Conservation (phyloP, 2,329 filamentous ascomycete genomes). For the Chaetomiaceae sp. region DNA sequence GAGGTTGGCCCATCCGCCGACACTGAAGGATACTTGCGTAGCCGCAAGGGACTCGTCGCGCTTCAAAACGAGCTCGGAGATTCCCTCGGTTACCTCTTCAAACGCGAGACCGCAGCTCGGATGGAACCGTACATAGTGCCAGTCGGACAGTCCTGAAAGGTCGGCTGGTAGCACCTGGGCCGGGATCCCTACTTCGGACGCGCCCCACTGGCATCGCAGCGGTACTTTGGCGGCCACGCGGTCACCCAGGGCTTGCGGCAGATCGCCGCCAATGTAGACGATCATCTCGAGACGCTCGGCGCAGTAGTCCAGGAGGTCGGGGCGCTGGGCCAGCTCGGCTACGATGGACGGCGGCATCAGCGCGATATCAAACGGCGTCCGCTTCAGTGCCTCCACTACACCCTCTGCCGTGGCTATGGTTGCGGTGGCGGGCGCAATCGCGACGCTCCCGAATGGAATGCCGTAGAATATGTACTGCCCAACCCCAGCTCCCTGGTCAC, state of each 20-base stretch:
- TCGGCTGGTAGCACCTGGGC: slow-evolving; percentile 18
- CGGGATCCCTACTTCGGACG: slow-evolving; percentile 28
- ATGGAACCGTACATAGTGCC: slow-evolving; percentile 31
- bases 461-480: slow-evolving; percentile 22
- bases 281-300: slow-evolving; percentile 27
- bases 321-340: slow-evolving; percentile 28
- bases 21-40: not conserved
- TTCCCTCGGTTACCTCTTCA: slow-evolving; percentile 17
- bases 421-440: slow-evolving; percentile 21
- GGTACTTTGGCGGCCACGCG: slow-evolving; percentile 29
- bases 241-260: slow-evolving; percentile 32
- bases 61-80: slow-evolving; percentile 24
- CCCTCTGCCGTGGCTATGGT: slow-evolving; percentile 26
- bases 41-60: slow-evolving; percentile 9
- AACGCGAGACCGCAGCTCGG: slow-evolving; percentile 25
- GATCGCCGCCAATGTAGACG: slow-evolving; percentile 32
- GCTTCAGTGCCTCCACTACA: slow-evolving; percentile 26
- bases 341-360: slow-evolving; percentile 33
- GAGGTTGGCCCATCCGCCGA: not conserved
- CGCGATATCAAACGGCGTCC: slow-evolving; percentile 28
- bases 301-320: slow-evolving; percentile 27
- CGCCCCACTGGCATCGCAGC: slow-evolving; percentile 31
- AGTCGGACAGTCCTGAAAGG: slow-evolving; percentile 17
- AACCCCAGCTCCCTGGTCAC: slow-evolving; percentile 16
- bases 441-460: slow-evolving; percentile 23